These are phyloP conservation scores for Ganoderma meredithae DNA, from an alignment of 1,284 basidiomycete genomes.

Conservation along the genomic window DNA sequence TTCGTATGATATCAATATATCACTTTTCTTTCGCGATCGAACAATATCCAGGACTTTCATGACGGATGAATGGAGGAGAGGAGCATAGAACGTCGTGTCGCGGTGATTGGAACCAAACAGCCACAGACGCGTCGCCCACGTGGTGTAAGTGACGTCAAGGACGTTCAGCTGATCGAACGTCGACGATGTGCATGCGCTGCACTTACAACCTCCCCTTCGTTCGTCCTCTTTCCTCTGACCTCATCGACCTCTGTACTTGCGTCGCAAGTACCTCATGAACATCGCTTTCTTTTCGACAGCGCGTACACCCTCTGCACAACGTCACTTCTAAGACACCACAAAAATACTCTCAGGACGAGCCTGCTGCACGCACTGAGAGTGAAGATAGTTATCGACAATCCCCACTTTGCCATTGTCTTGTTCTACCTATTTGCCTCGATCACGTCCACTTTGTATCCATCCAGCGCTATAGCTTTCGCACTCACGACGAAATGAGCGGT, in stretches of 20 bases:
- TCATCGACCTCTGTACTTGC: not conserved
- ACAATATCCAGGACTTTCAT: not conserved
- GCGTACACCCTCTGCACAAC: too few relatives aligned
- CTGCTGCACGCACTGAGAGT: not conserved
- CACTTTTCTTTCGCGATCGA: not conserved
- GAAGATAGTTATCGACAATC: slow-evolving; percentile 5
- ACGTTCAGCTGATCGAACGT: not conserved
- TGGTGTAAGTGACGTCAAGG: not conserved
- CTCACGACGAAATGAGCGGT: not conserved
- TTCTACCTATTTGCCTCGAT: not conserved
- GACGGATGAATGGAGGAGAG: not conserved
- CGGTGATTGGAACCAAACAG: not conserved
- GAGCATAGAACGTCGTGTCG: not conserved
- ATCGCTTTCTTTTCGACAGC: too few relatives aligned
- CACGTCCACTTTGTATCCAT: not conserved
- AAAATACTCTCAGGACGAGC: too few relatives aligned
- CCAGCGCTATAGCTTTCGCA: too few relatives aligned
- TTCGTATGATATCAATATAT: not conserved
- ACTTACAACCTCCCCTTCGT: not conserved
- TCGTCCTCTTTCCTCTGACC: not conserved
- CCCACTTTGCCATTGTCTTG: not conserved
- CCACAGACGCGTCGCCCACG: not conserved
- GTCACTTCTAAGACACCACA: too few relatives aligned
- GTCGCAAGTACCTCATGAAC: too few relatives aligned
- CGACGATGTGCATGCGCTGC: not conserved